Base-by-base conservation (phyloP, 192 early-diverging fungal species). In the Paraglomus occultum region DNA sequence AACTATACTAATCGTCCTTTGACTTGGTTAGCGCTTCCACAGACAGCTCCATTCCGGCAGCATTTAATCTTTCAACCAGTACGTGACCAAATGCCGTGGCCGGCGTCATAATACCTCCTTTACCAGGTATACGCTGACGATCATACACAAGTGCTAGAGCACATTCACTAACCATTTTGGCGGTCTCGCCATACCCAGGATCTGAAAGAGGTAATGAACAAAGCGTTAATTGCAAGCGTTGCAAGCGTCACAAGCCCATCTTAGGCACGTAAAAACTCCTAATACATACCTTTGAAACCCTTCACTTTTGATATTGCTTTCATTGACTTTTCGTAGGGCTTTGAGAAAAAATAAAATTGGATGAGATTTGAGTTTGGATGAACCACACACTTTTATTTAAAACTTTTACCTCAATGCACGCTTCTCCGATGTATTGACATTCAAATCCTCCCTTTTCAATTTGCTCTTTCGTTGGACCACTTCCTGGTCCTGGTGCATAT, bases 121-220 rank as follows among this genome's bases (percentile, higher is more conserved):
- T 82, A 31, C 83, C 73, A 61, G 85, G 82, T 9, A 83, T 53
- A 1, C 74, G 45, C 49, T 84, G 78, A 15, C 83, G 76, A 40
- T 88, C 81, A 51, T 90, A 74, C 8, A 89, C 84, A 55, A 95
- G 69, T 55, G 85, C 89, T 17, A 95, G 76, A 0, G 92, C 93
- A 39, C 88, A 79, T 67, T 97, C 92, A 23, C 87, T 84, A 22
- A 94, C 71, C 80, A 92, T 91, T 50, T 83, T 83, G 58, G 85
- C 85, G 1, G 92, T 95, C 70, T 92, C 92, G 38, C 79, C 80
- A 76, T 97, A 97, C 1, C 93, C 92, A 9, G 92, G 89, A 67
- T 96, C 94, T 17, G 80, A 80, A 12, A 81, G 80, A 5, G 70
- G 67, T 76, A 39, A 6, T 52, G 51, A 5, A 46, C 18, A 15